Conservation (phyloP, 352 stramenopile genomes). For the Phytophthora chlamydospora region DNA sequence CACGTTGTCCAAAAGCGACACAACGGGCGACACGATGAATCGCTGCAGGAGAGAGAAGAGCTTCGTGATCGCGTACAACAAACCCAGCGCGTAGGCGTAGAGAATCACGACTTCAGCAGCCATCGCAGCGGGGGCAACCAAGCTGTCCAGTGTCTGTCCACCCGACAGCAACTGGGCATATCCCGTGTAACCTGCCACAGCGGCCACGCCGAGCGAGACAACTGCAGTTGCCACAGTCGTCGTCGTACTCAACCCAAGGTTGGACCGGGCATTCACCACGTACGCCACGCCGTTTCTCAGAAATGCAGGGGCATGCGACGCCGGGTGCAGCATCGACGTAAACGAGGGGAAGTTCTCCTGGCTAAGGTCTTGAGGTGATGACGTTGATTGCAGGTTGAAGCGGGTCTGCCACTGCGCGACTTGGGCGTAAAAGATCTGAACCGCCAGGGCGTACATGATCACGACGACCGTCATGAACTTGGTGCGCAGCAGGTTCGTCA, state of each 20-base stretch:
- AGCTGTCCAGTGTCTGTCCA: neutral
- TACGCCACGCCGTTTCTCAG: conserved; percentile 28
- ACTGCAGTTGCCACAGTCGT: conserved; percentile 9
- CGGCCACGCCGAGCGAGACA: conserved; percentile 16
- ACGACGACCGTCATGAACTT: conserved; percentile 52
- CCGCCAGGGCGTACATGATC: conserved; percentile 66
- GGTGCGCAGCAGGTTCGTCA: conserved; percentile 60
- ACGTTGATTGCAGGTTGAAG: conserved; percentile 56
- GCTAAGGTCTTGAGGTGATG: conserved; percentile 24
- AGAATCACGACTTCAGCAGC: conserved; percentile 44
- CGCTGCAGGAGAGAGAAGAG: conserved; percentile 46
- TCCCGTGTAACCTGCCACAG: conserved; percentile 20
- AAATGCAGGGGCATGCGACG: conserved; percentile 44
- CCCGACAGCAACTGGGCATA: conserved; percentile 18
- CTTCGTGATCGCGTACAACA: conserved; percentile 52
- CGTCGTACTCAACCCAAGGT: conserved; percentile 14
- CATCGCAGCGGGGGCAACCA: conserved; percentile 7
- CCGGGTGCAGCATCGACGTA: conserved; percentile 61
- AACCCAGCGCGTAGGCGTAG: conserved; percentile 61
- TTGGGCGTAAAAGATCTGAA: conserved; percentile 74
- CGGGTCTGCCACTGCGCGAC: conserved; percentile 70
- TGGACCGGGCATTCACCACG: conserved; percentile 11
- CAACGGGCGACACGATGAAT: conserved; percentile 43
- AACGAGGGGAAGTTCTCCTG: conserved; percentile 62
- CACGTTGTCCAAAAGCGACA: conserved; percentile 31